Evolutionary conservation across 2,329 filamentous ascomycete species (phyloP), one percentile per base, ranked within the genome.

Genomic region (Leptographium lundbergii): DNA sequence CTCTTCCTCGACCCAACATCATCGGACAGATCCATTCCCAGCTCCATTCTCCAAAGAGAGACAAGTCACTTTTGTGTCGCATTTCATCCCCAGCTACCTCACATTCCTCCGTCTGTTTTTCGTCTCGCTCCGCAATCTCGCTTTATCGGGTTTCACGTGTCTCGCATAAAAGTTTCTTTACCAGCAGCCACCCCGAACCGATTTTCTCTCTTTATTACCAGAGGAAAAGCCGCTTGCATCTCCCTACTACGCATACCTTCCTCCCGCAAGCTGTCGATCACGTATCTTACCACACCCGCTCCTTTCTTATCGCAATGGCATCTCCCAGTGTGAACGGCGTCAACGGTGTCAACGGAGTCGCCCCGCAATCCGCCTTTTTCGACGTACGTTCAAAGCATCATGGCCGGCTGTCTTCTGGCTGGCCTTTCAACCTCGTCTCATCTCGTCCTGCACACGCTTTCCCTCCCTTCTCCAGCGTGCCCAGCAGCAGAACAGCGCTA

Each of bases 361-460:
- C 50, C 52, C 63, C 63, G 27, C 36, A 58, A 45, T 64, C 63
- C 45, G 63, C 62, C 42, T 64, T 64, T 50, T 17, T 64, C 17
- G 61, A 64, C 27, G 63, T 64, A 55, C 17, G 62, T 57, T 3
- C 34, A 7, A 9, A 19, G 5, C 25, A 2, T 14, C 25, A 51
- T 32, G 36, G 17, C 6, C 36, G 14, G 36, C 36, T n/a, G 6
- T 29, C 2, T 17, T 29, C 11, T 22, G 19, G 29, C 14, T 45
- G 6, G 2, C 17, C 22, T 29, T 19, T 11, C n/a, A n/a, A n/a
- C 9, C 13, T 2, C 11, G n/a, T 4, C 1, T 22, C 5, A 17
- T n/a, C 17, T 34, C 17, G 11, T 13, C 29, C 34, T 17, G 29
- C 17, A 45, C n/a, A 19, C 5, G 25, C 32, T 17, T 6, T 25